A percentile compares a stretch with the other conserved stretches of the same genome.
Evolutionary conservation across 805 yeast species (phyloP).

Genomic region (Metschnikowia chrysomelidarum): DNA sequence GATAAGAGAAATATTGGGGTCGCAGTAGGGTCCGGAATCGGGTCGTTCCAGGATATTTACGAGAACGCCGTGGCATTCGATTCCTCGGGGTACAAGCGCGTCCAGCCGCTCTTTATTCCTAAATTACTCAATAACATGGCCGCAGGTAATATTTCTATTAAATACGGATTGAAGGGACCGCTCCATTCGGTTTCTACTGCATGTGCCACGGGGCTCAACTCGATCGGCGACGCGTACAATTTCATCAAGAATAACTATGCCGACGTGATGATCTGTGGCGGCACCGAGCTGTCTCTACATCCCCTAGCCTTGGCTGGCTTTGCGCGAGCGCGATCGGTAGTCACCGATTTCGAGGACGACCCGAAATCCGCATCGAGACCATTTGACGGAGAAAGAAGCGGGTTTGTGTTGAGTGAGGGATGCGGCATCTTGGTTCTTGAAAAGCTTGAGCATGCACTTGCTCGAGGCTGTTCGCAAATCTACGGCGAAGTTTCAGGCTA

Average conservation of each 20-base stretch:
- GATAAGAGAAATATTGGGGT: conserved; percentile 50
- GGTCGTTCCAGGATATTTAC: conserved; percentile 73
- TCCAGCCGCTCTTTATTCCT: conserved; percentile 87
- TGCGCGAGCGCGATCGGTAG: conserved; percentile 81
- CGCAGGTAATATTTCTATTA: conserved; percentile 83
- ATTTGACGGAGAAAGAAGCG: conserved; percentile 73
- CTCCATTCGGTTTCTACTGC: conserved; percentile 89
- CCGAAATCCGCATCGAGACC: conserved; percentile 80
- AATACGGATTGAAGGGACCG: conserved; percentile 76
- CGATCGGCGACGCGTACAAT: conserved; percentile 89
- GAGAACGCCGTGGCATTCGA: conserved; percentile 56
- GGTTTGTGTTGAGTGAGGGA: conserved; percentile 95
- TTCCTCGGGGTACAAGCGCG: conserved; percentile 53
- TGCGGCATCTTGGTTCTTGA: conserved; percentile 80
- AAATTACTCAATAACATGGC: conserved; percentile 88
- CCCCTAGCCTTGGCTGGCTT: conserved; percentile 90
- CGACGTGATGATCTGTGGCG: conserved; percentile 91
- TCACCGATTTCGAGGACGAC: conserved; percentile 56
- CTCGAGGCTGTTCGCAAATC: conserved; percentile 53
- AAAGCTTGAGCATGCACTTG: conserved; percentile 68
- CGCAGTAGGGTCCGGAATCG: conserved; percentile 92
- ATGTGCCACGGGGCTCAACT: conserved; percentile 93
- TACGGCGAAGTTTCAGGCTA: conserved; percentile 85
- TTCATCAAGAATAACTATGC: conserved; percentile 79
- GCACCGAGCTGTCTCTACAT: conserved; percentile 82